phyloP scores from a whole-genome alignment of 2,329 filamentous ascomycete genomes.

The Pseudogymnoascus sp. region DNA sequence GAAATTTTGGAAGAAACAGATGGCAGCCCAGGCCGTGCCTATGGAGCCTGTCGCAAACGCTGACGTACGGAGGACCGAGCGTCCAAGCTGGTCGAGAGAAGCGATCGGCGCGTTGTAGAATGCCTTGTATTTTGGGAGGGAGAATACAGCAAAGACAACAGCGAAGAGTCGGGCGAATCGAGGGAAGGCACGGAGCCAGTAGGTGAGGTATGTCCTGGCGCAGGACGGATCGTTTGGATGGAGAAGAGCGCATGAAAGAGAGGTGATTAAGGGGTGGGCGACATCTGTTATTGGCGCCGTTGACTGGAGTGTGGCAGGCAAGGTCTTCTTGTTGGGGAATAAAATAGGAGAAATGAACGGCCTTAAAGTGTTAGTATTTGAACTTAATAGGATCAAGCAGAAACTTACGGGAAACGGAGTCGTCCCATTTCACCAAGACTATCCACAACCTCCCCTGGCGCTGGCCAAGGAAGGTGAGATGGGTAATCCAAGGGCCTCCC shows the following conservation, averaged over 20 bases:
- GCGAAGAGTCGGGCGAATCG: slow-evolving; percentile 69
- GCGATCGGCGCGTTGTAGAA: slow-evolving; percentile 62
- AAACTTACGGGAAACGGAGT: slow-evolving; percentile 70
- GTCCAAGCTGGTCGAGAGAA: slow-evolving; percentile 57
- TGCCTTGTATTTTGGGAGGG: slow-evolving; percentile 58
- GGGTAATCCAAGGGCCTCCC: slow-evolving; percentile 61
- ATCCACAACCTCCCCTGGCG: slow-evolving; percentile 66
- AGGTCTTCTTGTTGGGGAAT: slow-evolving; percentile 62
- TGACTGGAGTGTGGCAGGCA: slow-evolving; percentile 55
- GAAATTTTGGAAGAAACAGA: slow-evolving; percentile 79
- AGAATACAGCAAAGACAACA: slow-evolving; percentile 55
- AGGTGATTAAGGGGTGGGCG: slow-evolving; percentile 78
- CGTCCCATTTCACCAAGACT: slow-evolving; percentile 73
- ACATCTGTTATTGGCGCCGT: slow-evolving; percentile 72
- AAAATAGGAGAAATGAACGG: slow-evolving; percentile 78
- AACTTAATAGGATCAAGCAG: slow-evolving; percentile 4
- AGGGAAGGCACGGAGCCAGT: slow-evolving; percentile 79
- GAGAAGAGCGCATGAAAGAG: slow-evolving; percentile 79
- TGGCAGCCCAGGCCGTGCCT: slow-evolving; percentile 76
- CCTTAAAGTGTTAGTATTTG: slow-evolving; percentile 32
- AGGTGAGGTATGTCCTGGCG: slow-evolving; percentile 75
- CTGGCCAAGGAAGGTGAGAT: slow-evolving; percentile 61
- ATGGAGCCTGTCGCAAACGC: slow-evolving; percentile 76
- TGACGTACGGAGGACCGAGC: slow-evolving; percentile 63
- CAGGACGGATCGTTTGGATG: slow-evolving; percentile 87